Evolutionary conservation across 805 yeast genomes (phyloP), one percentile per base, ranked within the genome.

Genomic region (Metschnikowia lochheadii): DNA sequence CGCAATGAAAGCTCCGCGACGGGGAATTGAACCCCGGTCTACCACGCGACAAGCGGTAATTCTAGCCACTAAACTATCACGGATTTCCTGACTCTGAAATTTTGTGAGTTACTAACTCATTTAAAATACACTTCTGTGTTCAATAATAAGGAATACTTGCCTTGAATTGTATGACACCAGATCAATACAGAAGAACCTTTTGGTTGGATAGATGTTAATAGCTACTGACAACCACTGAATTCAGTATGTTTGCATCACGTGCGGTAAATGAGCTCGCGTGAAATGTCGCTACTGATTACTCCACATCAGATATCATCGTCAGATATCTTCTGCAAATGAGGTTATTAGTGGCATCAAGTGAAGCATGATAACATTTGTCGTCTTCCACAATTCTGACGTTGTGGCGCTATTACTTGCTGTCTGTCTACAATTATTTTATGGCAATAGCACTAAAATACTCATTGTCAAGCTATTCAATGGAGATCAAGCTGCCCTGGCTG

Each of bases 21-120:
- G 58, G 61, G 61, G 60, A 58, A 58, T 58, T 51, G 61, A 58
- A 58, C 62, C 62, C 62, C 57, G 62, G 62, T 56, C 62, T 51
- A 51, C 60, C 59, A 56, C 62, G 62, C 62, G 62, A 58, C 60
- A 58, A 57, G 60, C 62, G 59, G 56, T 50, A 51, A 58, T 57
- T 58, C 62, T 58, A 58, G 59, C 62, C 62, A 58, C 62, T 57
- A 57, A 58, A 58, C 60, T 58, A 57, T 57, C 62, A 40, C 59
- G 62, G 60, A 57, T 31, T 43, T 49, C 45, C 14, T 44, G 48
- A 18, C 21, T 2, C 21, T 33, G 3, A 15, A 35, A 35, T 1
- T 15, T 35, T 35, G 11, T 8, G 13, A 21, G 8, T 26, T 26
- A 26, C 29, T 26, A 26, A 26, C 1, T 26, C 11, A 26, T 8